phyloP scores from a whole-genome alignment of 2,329 filamentous ascomycete genomes.

The Corynespora cassiicola region DNA sequence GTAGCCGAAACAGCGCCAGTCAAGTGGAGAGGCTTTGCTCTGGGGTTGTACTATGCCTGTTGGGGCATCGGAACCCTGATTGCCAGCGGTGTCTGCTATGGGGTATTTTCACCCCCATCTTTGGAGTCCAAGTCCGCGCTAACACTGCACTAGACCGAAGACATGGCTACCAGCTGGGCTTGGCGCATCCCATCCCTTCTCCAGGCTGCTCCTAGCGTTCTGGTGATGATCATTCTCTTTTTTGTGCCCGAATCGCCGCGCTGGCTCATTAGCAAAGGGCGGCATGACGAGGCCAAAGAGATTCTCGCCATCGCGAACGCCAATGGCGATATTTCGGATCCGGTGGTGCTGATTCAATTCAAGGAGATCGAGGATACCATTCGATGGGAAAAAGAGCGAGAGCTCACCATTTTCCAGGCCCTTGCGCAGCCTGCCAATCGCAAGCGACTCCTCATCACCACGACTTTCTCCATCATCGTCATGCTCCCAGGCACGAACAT shows the following conservation, averaged over 20 bases:
- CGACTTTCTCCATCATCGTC: constrained; percentile 22
- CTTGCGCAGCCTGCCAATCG: constrained; percentile 32
- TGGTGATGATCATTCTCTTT: constrained; percentile 61
- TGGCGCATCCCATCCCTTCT: constrained; percentile 65
- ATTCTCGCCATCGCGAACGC: constrained; percentile 56
- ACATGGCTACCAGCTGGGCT: constrained; percentile 50
- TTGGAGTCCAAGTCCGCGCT: constrained; percentile 1
- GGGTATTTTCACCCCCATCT: constrained; percentile 19
- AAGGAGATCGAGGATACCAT: constrained; percentile 60
- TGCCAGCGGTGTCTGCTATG: constrained; percentile 57
- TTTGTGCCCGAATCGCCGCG: constrained; percentile 49
- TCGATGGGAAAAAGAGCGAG: constrained; percentile 25
- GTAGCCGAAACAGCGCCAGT: constrained; percentile 67
- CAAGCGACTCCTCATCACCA: constrained; percentile 45
- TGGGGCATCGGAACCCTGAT: constrained; percentile 59
- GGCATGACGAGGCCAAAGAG: constrained; percentile 46
- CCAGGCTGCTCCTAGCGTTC: constrained; percentile 46
- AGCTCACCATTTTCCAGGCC: constrained; percentile 14
- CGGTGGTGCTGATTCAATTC: constrained; percentile 61
- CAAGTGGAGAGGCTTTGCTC: constrained; percentile 63
- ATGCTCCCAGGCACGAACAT: constrained; percentile 36
- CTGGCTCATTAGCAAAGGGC: constrained; percentile 56
- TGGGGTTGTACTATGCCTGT: constrained; percentile 60
- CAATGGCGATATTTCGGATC: constrained; percentile 57
- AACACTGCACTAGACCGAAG: constrained; percentile 32